Evolutionary conservation across 306 rosid genomes (phyloP), one percentile per base, ranked within the genome.

Genomic region (Geum urbanum): DNA sequence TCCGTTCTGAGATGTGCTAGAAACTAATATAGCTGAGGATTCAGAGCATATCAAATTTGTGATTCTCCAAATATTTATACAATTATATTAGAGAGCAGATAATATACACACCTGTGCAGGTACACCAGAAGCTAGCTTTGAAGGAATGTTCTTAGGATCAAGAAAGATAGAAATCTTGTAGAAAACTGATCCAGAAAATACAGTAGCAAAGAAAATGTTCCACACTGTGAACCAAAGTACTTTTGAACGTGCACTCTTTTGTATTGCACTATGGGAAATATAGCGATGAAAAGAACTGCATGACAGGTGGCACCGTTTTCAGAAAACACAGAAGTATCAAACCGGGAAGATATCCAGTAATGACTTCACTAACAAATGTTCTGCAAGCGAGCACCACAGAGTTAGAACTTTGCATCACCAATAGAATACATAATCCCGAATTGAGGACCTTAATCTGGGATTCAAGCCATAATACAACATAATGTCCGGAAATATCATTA

Each of bases 311-410:
- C 67, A 94, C 96, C 67, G 27, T 20, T 80, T 80, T 86, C 86
- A 94, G 85, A 78, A 89, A 94, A 81, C 84, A 71, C 71, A 78
- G 92, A 81, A 94, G 99, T 78, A 94, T 87, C 56, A 94, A 92
- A 48, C 96, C 91, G 68, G 99, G 99, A 70, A 94, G 99, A 79
- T 91, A 94, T 69, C 99, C 99, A 0, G 99, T 94, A 62, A 94
- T 22, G 69, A 94, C 77, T 84, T 94, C 77, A 74, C 95, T 91
- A 66, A 94, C 77, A 43, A 86, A 35, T 54, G 85, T 73, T 79
- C 99, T 94, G 97, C 49, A 84, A 76, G 72, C 59, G 79, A 59
- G 76, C 59, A 50, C 82, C 16, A 64, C 76, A 16, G 57, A 52
- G 62, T 72, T 37, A 80, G 74, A 74, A 66, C 35, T 51, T 66